A percentile compares a stretch with the other conserved stretches of the same genome.
Evolutionary conservation across 2,329 filamentous ascomycete species (phyloP).

Genomic region (Diaporthe sp.): DNA sequence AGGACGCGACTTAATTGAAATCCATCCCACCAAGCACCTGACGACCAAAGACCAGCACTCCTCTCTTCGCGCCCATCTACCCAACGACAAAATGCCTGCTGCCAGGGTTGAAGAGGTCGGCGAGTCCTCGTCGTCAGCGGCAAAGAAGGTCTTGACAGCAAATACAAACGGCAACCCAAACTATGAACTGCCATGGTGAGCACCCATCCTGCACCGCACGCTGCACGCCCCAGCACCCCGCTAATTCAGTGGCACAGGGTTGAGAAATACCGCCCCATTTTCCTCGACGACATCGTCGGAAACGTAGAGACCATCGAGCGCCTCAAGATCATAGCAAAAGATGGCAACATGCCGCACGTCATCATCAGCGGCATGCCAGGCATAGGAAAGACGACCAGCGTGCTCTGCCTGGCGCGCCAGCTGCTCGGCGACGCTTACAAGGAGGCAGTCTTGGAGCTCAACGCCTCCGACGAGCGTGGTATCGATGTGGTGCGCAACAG

Average conservation of each 20-base stretch:
- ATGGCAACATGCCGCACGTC: constrained; percentile 99
- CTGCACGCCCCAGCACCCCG: constrained; percentile 16
- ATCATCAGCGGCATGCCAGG: constrained; percentile 99
- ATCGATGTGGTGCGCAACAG: constrained; percentile 98
- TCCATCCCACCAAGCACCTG: constrained; percentile 2
- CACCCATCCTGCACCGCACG: constrained; percentile 36
- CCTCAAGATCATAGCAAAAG: constrained; percentile 96
- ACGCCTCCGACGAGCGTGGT: constrained; percentile 94
- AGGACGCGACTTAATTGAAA: constrained; percentile 39
- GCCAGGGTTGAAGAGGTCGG: constrained; percentile 65
- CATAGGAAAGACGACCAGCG: constrained; percentile 97
- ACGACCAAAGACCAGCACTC: not conserved
- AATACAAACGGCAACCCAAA: constrained; percentile 64
- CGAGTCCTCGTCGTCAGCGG: constrained; percentile 71
- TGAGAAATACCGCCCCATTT: constrained; percentile 96
- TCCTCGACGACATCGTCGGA: constrained; percentile 96
- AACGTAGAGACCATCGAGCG: constrained; percentile 98
- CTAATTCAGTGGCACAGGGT: constrained; percentile 72
- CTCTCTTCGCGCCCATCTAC: not conserved
- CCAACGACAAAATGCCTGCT: constrained; percentile 56
- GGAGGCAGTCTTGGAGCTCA: constrained; percentile 95
- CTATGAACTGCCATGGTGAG: constrained; percentile 85
- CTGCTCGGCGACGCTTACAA: constrained; percentile 94
- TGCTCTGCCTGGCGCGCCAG: constrained; percentile 92
- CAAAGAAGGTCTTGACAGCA: constrained; percentile 67